Conservation (phyloP, 1,139 yeast genomes). For the Yamadazyma aaseri region DNA sequence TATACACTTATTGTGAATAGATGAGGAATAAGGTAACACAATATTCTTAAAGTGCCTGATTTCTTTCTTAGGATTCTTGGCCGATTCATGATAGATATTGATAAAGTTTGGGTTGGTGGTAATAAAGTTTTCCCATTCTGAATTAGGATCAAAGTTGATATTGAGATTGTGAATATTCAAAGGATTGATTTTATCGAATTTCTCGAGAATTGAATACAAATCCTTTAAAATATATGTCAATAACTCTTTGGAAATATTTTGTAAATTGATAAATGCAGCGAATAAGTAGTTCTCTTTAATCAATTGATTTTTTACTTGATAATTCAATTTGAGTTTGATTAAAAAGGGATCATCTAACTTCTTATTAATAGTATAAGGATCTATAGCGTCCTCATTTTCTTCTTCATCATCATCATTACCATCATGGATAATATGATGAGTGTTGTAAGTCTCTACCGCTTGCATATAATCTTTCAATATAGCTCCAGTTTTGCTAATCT, state of each 20-base stretch:
- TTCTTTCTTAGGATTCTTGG: slow-evolving; percentile 28
- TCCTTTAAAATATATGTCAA: slow-evolving; percentile 42
- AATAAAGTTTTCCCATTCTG: slow-evolving; percentile 44
- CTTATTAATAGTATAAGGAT: slow-evolving; percentile 12
- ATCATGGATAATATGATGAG: slow-evolving; percentile 21
- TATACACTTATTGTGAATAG: slow-evolving; percentile 46
- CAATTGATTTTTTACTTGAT: slow-evolving; percentile 43
- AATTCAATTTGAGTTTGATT: slow-evolving; percentile 39
- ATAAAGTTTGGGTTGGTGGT: slow-evolving; percentile 36
- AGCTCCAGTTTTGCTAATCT: slow-evolving; percentile 42
- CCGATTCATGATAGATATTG: slow-evolving; percentile 29
- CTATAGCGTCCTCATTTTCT: slow-evolving; percentile 26
- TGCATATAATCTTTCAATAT: slow-evolving; percentile 30
- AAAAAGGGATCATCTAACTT: slow-evolving; percentile 44
- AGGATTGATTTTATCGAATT: slow-evolving; percentile 27
- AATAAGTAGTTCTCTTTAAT: slow-evolving; percentile 44
- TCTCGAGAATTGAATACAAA: slow-evolving; percentile 31
- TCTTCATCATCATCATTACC: slow-evolving; percentile 17
- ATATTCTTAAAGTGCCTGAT: slow-evolving; percentile 30
- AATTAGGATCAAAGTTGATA: slow-evolving; percentile 19
- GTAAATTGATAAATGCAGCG: slow-evolving; percentile 45
- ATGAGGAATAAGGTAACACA: slow-evolving; percentile 33
- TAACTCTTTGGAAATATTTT: slow-evolving; percentile 43
- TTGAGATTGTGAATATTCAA: slow-evolving; percentile 21
- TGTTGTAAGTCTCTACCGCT: slow-evolving; percentile 36